Evolutionary conservation across 768 basidiomycete genomes (phyloP).

Genomic region (Rhizopogon vinicolor): DNA sequence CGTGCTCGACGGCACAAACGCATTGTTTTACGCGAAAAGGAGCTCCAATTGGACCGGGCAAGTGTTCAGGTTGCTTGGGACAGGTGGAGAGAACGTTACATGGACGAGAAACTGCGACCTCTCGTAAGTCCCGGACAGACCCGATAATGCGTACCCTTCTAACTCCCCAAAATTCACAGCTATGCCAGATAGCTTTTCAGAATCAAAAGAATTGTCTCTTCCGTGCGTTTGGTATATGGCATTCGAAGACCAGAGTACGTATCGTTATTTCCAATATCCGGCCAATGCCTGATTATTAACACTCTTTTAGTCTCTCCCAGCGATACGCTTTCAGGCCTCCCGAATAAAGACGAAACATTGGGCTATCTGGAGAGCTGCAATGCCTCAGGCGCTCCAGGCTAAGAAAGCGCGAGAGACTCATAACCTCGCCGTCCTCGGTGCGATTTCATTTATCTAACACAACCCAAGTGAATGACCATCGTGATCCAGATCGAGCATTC

Average conservation of each 20-base stretch:
- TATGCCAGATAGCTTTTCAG: slow-evolving; percentile 50
- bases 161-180: slow-evolving; percentile 5
- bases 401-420: slow-evolving; percentile 64
- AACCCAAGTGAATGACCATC: background rate
- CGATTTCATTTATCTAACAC: slow-evolving; percentile 22
- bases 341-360: slow-evolving; percentile 59
- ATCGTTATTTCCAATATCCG: background rate
- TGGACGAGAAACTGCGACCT: slow-evolving; percentile 59
- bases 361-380: slow-evolving; percentile 59
- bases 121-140: slow-evolving; percentile 39
- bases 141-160: background rate
- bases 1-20: slow-evolving; percentile 61
- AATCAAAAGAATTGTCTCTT: slow-evolving; percentile 57
- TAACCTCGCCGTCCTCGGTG: slow-evolving; percentile 52
- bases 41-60: slow-evolving; percentile 54
- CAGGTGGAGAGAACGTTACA: slow-evolving; percentile 72
- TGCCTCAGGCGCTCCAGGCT: slow-evolving; percentile 65
- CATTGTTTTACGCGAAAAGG: slow-evolving; percentile 51
- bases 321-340: slow-evolving; percentile 68
- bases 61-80: slow-evolving; percentile 63
- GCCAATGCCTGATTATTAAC: slow-evolving; percentile 4
- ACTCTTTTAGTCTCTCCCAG: slow-evolving; percentile 62
- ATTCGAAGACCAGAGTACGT: slow-evolving; percentile 65
- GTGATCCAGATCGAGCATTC: slow-evolving; percentile 42
- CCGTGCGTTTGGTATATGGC: slow-evolving; percentile 71